Conservation (phyloP, 306 rosid genomes). For the Acacia crassicarpa region DNA sequence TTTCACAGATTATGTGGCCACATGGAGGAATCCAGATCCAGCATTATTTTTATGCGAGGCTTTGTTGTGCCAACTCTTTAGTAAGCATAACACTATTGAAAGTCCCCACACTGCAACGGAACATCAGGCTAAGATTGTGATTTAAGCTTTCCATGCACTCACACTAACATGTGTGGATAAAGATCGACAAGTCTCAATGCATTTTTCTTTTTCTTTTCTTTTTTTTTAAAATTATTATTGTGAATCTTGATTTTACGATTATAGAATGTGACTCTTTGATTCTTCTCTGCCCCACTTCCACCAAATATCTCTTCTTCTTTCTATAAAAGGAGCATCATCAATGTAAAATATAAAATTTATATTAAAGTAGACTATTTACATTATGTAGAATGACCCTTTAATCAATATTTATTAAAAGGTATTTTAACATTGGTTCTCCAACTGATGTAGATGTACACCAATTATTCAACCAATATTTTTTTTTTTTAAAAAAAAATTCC, state of each 20-base stretch:
- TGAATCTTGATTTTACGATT: slow-evolving; percentile 25
- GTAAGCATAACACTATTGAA: neutral
- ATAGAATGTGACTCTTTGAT: slow-evolving; percentile 33
- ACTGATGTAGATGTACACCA: too few species aligned
- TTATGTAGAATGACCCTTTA: too few species aligned
- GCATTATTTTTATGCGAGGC: neutral
- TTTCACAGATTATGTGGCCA: neutral
- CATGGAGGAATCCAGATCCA: neutral
- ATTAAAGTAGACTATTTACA: too few species aligned
- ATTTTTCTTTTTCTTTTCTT: neutral
- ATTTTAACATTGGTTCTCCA: too few species aligned
- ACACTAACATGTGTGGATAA: slow-evolving; percentile 11
- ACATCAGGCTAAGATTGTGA: slow-evolving; percentile 3
- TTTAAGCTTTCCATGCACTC: slow-evolving; percentile 27
- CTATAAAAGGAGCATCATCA: neutral
- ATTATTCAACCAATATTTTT: too few species aligned
- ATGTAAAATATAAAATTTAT: neutral
- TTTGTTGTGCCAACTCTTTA: neutral
- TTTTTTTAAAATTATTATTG: neutral
- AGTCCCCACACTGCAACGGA: slow-evolving; percentile 13
- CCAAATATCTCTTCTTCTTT: neutral
- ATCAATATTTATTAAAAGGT: too few species aligned
- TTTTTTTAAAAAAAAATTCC: too few species aligned
- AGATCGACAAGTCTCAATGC: slow-evolving; percentile 11
- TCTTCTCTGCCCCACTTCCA: neutral